Evolutionary conservation across 2,329 filamentous ascomycete genomes (phyloP).

Genomic region (Harringtonia aguacate): DNA sequence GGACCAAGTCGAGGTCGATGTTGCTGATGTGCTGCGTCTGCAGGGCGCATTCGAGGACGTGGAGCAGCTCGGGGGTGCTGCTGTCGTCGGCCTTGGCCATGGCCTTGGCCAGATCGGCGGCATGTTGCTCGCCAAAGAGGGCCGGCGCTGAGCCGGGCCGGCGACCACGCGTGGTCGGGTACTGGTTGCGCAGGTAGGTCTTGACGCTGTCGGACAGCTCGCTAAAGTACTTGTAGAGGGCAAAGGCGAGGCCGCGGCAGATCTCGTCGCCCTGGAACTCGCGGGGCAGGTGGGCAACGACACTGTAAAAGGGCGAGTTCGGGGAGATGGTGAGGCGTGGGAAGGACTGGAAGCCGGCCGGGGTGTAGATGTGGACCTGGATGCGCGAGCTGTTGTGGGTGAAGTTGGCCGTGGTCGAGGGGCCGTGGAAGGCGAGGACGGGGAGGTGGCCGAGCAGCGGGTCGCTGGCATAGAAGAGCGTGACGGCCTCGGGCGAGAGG

Average conservation of each 20-base stretch:
- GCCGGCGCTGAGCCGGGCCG: conserved; percentile 53
- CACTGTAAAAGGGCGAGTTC: conserved; percentile 80
- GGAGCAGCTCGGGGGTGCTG: conserved; percentile 58
- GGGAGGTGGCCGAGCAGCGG: conserved; percentile 70
- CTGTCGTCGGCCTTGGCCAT: conserved; percentile 81
- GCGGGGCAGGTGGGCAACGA: conserved; percentile 79
- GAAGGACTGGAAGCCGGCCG: conserved; percentile 82
- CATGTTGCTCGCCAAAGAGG: conserved; percentile 85
- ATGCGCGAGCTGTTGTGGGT: conserved; percentile 85
- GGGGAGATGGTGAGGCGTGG: conserved; percentile 87
- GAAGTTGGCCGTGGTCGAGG: conserved; percentile 80
- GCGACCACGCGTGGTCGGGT: conserved; percentile 40
- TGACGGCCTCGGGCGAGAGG: conserved; percentile 70
- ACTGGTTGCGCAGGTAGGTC: conserved; percentile 51
- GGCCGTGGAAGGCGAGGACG: conserved; percentile 83
- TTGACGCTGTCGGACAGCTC: conserved; percentile 75
- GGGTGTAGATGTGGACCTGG: conserved; percentile 84
- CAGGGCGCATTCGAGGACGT: conserved; percentile 63
- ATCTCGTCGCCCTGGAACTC: conserved; percentile 95
- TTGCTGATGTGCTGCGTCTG: conserved; percentile 75
- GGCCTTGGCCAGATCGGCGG: conserved; percentile 75
- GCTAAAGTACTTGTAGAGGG: conserved; percentile 85
- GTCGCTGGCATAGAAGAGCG: conserved; percentile 83
- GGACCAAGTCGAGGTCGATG: conserved; percentile 76
- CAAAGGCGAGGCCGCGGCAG: conserved; percentile 83